Evolutionary conservation across 2,329 filamentous ascomycete genomes (phyloP), one percentile per base, ranked within the genome.

Genomic region (Cryphonectria parasitica): DNA sequence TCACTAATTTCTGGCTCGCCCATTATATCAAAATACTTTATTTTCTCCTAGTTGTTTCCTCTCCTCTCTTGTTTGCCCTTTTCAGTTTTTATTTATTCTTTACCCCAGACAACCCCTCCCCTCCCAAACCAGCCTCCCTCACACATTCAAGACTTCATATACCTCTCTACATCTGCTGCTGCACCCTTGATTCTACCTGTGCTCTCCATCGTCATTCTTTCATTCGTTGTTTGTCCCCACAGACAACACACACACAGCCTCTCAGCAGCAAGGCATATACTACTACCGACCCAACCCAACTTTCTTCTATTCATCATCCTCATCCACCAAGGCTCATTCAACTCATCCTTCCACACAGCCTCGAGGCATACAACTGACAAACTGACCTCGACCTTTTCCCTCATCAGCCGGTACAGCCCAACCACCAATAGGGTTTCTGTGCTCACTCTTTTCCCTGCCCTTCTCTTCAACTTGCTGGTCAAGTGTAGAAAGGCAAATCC

Each of bases 81-180:
- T 58, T 34, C 17, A 39, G 36, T 28, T 49, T 49, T n/a, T n/a
- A 49, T 49, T 43, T 43, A 17, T 43, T 6, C 17, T 43, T 43
- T 49, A 49, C 45, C 45, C 45, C 45, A 49, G 45, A 49, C 45
- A 22, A 49, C 5, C 17, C 43, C 15, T 34, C 58, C 66, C 19
- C n/a, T 3, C 11, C 66, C 62, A 67, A 66, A 64, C 64, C 64
- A 43, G 49, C 64, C 64, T 41, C 34, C 25, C 31, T 11, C 43
- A 64, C 11, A 64, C 63, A 64, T 62, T 41, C 22, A 49, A n/a
- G 45, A 71, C 54, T 61, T 71, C 70, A 69, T 71, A 71, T 71
- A 71, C 67, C 66, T 61, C 66, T 61, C 62, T 63, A 43, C 31
- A 22, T 28, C 70, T 68, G 70, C 70, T 64, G 67, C 70, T 66